Conservation (phyloP, 805 yeast genomes). For the Wickerhamiella cacticola region DNA sequence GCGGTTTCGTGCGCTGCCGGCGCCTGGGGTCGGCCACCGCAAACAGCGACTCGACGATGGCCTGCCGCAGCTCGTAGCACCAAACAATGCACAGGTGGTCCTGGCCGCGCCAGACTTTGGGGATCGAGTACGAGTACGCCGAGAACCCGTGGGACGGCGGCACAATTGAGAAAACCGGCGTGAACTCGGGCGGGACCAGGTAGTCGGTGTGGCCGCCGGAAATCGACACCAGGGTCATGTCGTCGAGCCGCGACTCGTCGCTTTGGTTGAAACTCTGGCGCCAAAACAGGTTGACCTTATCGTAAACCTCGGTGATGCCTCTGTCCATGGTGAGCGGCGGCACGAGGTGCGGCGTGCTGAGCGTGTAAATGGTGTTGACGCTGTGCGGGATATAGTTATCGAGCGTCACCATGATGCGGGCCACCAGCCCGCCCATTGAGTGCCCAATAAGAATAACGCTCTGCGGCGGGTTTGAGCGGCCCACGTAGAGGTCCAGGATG, state of each 20-base stretch:
- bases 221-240: conserved; percentile 66
- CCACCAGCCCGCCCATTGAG: conserved; percentile 97
- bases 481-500: conserved; percentile 56
- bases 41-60: conserved; percentile 46
- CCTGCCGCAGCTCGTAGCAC: conserved; percentile 78
- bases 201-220: conserved; percentile 80
- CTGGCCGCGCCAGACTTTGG: conserved; percentile 83
- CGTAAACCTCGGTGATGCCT: conserved; percentile 63
- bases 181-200: conserved; percentile 81
- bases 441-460: conserved; percentile 79
- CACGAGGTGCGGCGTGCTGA: conserved; percentile 85
- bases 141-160: conserved; percentile 72
- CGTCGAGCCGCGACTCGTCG: conserved; percentile 38
- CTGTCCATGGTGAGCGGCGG: conserved; percentile 92
- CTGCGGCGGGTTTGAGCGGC: conserved; percentile 34
- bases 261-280: conserved; percentile 38
- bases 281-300: conserved; percentile 73
- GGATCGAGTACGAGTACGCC: conserved; percentile 73
- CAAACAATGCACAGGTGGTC: conserved; percentile 94
- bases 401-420: conserved; percentile 69
- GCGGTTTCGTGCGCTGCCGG: conserved; percentile 37
- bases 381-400: conserved; percentile 63
- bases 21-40: conserved; percentile 43
- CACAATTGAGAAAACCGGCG: conserved; percentile 55
- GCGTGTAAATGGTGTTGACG: conserved; percentile 70